These are phyloP conservation scores for Xylaria curta DNA, from an alignment of 495 filamentous ascomycete species.

Conservation along the genomic window DNA sequence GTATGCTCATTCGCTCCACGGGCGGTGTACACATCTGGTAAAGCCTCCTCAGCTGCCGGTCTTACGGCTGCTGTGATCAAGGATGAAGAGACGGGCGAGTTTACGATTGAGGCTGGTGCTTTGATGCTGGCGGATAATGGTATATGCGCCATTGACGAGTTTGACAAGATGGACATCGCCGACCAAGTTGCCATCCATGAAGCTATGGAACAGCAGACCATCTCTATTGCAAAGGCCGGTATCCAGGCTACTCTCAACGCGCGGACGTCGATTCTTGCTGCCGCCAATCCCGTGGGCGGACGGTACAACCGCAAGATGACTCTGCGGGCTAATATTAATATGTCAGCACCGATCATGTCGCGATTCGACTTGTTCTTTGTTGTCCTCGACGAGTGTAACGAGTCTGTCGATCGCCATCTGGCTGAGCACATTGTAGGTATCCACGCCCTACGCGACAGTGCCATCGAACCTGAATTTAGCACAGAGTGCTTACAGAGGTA, in stretches of 20 bases:
- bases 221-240: slow-evolving; percentile 98
- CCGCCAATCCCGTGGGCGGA: slow-evolving; percentile 94
- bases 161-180: slow-evolving; percentile 98
- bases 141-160: slow-evolving; percentile 98
- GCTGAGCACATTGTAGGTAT: slow-evolving; percentile 95
- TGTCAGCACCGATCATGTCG: slow-evolving; percentile 98
- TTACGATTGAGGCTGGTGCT: slow-evolving; percentile 97
- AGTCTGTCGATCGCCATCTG: slow-evolving; percentile 84
- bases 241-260: slow-evolving; percentile 99
- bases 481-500: slow-evolving; percentile 98
- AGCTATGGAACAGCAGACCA: slow-evolving; percentile 99
- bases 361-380: slow-evolving; percentile 99
- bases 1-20: slow-evolving; percentile 94
- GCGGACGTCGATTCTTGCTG: slow-evolving; percentile 91
- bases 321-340: slow-evolving; percentile 93
- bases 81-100: slow-evolving; percentile 97
- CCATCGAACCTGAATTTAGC: slow-evolving; percentile 88
- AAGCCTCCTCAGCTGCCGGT: slow-evolving; percentile 97
- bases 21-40: slow-evolving; percentile 96
- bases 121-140: slow-evolving; percentile 98
- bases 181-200: slow-evolving; percentile 99
- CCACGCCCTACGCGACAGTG: slow-evolving; percentile 89
- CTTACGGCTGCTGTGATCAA: slow-evolving; percentile 97
- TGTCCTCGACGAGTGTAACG: slow-evolving; percentile 95
- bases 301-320: slow-evolving; percentile 96